These are phyloP conservation scores for Colletotrichum chlorophyti DNA, from an alignment of 2,329 filamentous ascomycete genomes.

Conservation along the genomic window DNA sequence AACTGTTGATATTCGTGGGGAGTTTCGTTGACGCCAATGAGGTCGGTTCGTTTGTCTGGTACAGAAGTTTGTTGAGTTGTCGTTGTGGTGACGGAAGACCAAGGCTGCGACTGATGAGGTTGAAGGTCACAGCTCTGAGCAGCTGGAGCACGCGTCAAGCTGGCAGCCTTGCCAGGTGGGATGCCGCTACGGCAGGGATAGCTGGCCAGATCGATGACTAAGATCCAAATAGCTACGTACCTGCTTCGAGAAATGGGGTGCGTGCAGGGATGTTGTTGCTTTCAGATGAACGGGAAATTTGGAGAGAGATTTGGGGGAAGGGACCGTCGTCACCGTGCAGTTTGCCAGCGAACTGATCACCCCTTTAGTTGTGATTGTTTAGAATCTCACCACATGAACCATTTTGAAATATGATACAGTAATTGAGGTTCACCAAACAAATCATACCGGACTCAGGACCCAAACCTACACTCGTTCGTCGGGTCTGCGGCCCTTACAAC, in stretches of 20 bases:
- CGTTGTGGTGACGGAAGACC: constrained; percentile 15
- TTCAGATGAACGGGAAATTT: constrained; percentile 15
- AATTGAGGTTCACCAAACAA: neutral
- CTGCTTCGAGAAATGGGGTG: constrained; percentile 18
- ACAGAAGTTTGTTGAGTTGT: constrained; percentile 7
- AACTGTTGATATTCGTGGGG: neutral
- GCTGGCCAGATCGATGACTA: constrained; percentile 47
- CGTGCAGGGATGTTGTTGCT: constrained; percentile 21
- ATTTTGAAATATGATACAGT: neutral
- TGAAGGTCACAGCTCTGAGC: constrained; percentile 29
- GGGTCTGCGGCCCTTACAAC: neutral
- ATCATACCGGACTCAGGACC: neutral
- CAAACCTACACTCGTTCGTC: neutral
- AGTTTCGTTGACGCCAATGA: constrained; percentile 19
- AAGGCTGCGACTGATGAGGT: constrained; percentile 34
- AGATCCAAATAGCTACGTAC: constrained; percentile 38
- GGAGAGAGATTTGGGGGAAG: neutral
- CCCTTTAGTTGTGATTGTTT: neutral
- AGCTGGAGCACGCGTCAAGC: constrained; percentile 47
- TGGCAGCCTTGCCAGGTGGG: constrained; percentile 55
- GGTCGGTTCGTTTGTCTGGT: constrained; percentile 22
- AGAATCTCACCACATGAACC: neutral
- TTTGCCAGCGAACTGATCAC: neutral
- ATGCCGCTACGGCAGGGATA: constrained; percentile 38
- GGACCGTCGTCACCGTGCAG: constrained; percentile 24